phyloP scores from a whole-genome alignment of 73 alveolate species.

The Tetrahymena elliotti region DNA sequence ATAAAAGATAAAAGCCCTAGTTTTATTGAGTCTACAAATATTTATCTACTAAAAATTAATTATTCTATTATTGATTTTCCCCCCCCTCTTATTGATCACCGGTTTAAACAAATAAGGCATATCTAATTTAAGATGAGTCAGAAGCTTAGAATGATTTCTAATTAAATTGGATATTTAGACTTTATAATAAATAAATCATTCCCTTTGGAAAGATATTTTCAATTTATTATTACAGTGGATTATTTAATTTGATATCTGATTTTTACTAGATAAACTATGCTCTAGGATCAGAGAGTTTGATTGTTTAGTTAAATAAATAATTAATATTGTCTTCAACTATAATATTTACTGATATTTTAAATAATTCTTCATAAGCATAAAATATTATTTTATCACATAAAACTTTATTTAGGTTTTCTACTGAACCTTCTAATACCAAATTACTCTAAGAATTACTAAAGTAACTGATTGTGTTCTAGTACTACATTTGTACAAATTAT shows the following conservation, averaged over 20 bases:
- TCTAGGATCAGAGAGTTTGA: background rate
- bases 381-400: background rate
- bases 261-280: background rate
- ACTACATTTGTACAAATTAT: background rate
- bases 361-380: background rate
- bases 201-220: background rate
- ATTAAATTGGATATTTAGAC: background rate
- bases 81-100: background rate
- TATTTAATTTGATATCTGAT: background rate
- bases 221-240: background rate
- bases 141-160: background rate
- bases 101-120: background rate
- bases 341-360: background rate
- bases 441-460: background rate
- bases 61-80: background rate
- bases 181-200: background rate
- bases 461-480: background rate
- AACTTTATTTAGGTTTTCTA: background rate
- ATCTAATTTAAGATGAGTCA: background rate
- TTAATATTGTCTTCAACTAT: background rate
- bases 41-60: background rate
- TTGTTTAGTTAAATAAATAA: background rate
- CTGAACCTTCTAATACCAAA: background rate
- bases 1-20: background rate
- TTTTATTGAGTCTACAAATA: background rate